These are phyloP conservation scores for Chlorokybus atmophyticus DNA, from an alignment of 139 green algal genomes.

Conservation along the genomic window DNA sequence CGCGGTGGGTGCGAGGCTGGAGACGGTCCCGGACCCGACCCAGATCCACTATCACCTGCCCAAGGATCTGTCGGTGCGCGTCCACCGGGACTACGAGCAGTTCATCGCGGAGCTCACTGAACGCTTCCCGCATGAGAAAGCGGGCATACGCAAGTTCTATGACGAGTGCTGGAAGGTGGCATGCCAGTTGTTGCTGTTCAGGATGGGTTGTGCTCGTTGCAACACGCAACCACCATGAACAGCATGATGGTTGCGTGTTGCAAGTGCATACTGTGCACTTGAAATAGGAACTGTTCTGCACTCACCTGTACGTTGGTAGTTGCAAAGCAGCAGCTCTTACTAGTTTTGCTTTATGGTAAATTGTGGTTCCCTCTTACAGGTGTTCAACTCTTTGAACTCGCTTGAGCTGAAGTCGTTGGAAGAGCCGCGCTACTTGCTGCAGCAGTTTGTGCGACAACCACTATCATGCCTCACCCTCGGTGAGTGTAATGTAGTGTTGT, in stretches of 20 bases:
- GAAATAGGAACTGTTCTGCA: too few relatives aligned
- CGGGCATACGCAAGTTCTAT: conserved; percentile 80
- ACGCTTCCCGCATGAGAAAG: conserved; percentile 69
- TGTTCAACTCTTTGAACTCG: conserved; percentile 72
- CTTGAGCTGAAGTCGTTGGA: conserved; percentile 89
- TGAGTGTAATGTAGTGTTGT: neutral
- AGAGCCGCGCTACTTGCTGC: conserved; percentile 79
- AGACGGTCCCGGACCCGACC: conserved; percentile 75
- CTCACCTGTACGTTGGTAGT: too few relatives aligned
- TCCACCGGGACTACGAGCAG: conserved; percentile 70
- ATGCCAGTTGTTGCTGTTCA: conserved; percentile 32
- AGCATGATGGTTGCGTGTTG: too few relatives aligned
- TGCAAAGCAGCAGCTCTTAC: too few relatives aligned
- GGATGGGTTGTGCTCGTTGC: too few relatives aligned
- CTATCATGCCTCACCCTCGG: conserved; percentile 42
- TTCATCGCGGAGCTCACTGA: conserved; percentile 70
- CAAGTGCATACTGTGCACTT: too few relatives aligned
- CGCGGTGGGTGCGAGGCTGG: conserved; percentile 60
- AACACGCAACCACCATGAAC: too few relatives aligned
- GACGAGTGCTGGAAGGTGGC: conserved; percentile 72
- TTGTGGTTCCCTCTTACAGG: too few relatives aligned
- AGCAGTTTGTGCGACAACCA: conserved; percentile 51
- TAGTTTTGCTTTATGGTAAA: too few relatives aligned
- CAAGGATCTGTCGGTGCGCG: conserved; percentile 45
- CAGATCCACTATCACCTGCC: conserved; percentile 90